Percentiles rank a stretch among this genome's conserved stretches.
Evolutionary conservation across 1,284 basidiomycete genomes (phyloP).

Genomic region (Bondarzewia mesenterica): DNA sequence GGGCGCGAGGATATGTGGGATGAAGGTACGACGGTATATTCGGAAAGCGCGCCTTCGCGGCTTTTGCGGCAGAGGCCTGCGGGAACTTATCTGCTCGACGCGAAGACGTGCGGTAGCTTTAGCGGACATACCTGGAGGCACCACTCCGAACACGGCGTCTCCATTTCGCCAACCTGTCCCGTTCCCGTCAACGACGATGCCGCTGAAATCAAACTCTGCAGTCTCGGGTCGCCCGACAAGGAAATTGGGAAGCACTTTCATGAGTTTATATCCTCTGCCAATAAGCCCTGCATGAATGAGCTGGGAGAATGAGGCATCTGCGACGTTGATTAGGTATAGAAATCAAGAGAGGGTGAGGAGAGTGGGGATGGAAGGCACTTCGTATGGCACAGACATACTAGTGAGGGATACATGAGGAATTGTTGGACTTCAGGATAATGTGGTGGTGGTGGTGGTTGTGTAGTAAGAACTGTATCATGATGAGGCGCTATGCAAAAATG

Average conservation of each 20-base stretch:
- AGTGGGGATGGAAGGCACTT: no score
- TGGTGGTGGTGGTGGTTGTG: no score
- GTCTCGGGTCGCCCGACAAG: conserved; percentile 40
- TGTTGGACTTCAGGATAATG: no score
- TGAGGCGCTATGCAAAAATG: no score
- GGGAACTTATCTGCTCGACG: background rate
- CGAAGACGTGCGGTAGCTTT: background rate
- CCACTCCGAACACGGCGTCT: conserved; percentile 51
- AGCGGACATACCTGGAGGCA: conserved; percentile 28
- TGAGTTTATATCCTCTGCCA: conserved; percentile 49
- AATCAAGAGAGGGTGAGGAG: no score
- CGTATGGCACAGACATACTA: no score
- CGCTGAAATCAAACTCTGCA: conserved; percentile 55
- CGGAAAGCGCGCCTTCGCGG: conserved; percentile 41
- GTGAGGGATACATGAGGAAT: no score
- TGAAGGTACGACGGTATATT: conserved; percentile 41
- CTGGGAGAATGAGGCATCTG: no score
- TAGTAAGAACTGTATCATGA: no score
- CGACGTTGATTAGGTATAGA: no score
- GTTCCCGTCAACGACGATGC: conserved; percentile 46
- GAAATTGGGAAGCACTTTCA: conserved; percentile 41
- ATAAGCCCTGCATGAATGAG: no score
- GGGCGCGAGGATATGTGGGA: conserved; percentile 37
- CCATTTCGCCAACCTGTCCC: conserved; percentile 43
- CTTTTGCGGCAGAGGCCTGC: conserved; percentile 15